Conservation (phyloP, 805 yeast genomes). For the Nakazawaea sp. region DNA sequence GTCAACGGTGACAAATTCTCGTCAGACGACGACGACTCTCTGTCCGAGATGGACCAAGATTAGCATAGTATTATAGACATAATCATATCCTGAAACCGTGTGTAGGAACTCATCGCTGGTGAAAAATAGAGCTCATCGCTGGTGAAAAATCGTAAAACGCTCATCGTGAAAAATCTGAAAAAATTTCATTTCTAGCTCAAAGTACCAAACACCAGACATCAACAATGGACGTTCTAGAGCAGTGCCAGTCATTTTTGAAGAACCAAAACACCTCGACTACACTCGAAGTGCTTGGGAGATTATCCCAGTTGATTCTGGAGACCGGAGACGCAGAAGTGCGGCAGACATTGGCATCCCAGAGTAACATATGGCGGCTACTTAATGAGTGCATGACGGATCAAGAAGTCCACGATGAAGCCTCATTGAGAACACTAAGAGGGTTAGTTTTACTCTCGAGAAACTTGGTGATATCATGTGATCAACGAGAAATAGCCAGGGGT, state of each 20-base stretch:
- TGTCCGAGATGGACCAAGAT: conserved; percentile 1
- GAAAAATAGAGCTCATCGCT: too few relatives aligned
- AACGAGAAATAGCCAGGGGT: neutral
- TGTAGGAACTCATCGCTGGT: too few relatives aligned
- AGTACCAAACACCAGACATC: neutral
- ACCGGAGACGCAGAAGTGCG: conserved; percentile 3
- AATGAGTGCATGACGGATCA: neutral
- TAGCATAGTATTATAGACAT: too few relatives aligned
- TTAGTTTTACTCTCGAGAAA: conserved; percentile 18
- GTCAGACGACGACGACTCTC: conserved; percentile 13
- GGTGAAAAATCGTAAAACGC: too few relatives aligned
- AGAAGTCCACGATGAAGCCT: conserved; percentile 1
- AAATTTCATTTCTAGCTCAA: too few relatives aligned
- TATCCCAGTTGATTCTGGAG: conserved; percentile 13
- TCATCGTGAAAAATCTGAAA: too few relatives aligned
- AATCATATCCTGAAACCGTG: too few relatives aligned
- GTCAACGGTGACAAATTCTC: conserved; percentile 28
- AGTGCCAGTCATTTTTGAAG: neutral
- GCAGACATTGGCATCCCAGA: neutral
- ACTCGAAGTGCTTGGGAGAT: conserved; percentile 10
- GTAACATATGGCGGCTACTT: neutral
- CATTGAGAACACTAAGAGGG: conserved; percentile 16
- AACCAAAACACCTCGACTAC: neutral
- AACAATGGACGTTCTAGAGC: neutral
- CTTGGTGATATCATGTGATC: conserved; percentile 14